phyloP scores from a whole-genome alignment of 345 rosid genomes.

The Gynandropsis gynandra region DNA sequence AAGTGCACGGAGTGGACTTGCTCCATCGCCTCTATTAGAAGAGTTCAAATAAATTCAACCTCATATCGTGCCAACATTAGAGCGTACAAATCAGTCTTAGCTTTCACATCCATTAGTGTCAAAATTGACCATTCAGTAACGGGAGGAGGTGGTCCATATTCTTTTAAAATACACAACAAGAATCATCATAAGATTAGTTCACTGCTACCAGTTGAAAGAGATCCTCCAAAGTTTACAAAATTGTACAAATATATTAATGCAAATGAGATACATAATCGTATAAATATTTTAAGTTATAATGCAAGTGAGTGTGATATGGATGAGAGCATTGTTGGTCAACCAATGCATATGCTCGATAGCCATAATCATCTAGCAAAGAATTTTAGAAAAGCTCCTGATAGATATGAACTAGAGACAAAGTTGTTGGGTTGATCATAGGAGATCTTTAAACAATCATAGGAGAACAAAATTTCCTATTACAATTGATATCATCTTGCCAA shows the following conservation, averaged over 20 bases:
- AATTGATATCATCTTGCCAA: neutral
- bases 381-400: neutral
- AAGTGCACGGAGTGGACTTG: no score
- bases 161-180: neutral
- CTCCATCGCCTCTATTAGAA: no score
- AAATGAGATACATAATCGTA: no score
- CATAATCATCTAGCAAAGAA: neutral
- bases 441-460: neutral
- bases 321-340: neutral
- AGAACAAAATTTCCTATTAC: neutral
- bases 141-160: neutral
- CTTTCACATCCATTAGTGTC: no score
- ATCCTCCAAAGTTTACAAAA: no score
- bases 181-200: no score
- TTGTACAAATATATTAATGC: no score
- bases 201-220: neutral
- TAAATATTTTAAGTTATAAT: neutral
- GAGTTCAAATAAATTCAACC: neutral
- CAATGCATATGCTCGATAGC: neutral
- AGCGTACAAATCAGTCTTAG: no score
- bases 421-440: neutral
- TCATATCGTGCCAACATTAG: neutral
- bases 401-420: neutral
- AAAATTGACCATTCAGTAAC: no score
- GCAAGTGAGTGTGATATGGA: neutral